Base-by-base conservation (phyloP, 2,329 filamentous ascomycete genomes). In the Ceratocystis destructans region DNA sequence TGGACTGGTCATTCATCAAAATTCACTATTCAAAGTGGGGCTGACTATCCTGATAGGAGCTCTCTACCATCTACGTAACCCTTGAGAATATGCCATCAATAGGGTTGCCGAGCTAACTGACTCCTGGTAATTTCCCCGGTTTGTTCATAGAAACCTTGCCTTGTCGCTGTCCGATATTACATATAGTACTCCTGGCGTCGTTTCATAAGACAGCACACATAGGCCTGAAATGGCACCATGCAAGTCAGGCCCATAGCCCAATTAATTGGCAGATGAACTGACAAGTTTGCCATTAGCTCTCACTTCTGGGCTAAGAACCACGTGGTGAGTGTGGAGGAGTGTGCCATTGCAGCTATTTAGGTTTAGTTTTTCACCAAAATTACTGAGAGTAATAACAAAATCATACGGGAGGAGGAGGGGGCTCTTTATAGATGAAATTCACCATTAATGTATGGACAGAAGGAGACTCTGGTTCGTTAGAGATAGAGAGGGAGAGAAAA, bases 181-280 rank as follows among this genome's bases (percentile, higher is more conserved):
- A 53, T 22, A 61, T 25, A 12, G 17, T 15, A 62, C 37, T 62
- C 7, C 28, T 37, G 17, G 5, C 8, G 28, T 59, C 15, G 55
- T 59, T 59, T 59, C 55, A 59, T 59, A 57, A 57, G 50, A 64
- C 63, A 50, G 50, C 63, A 59, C 48, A 64, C 63, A 64, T 55
- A 37, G 37, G 12, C 48, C 22, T 37, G 37, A 46, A 59, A 64
- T 64, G 63, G 63, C 63, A 59, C 63, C 46, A 64, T 64, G 63
- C 48, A 44, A 64, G 45, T 31, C 63, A 64, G 37, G 31, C 50
- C 37, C 33, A 37, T 15, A 50, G 63, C 63, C 50, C 33, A 46
- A 57, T 12, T 44, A 20, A 46, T 50, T 5, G 37, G 25, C 55
- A 37, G 25, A 59, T 59, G 55, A 59, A 59, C 55, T 59, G 55